Evolutionary conservation across 2,329 filamentous ascomycete genomes (phyloP).

Genomic region (Hirsutella minnesotensis): DNA sequence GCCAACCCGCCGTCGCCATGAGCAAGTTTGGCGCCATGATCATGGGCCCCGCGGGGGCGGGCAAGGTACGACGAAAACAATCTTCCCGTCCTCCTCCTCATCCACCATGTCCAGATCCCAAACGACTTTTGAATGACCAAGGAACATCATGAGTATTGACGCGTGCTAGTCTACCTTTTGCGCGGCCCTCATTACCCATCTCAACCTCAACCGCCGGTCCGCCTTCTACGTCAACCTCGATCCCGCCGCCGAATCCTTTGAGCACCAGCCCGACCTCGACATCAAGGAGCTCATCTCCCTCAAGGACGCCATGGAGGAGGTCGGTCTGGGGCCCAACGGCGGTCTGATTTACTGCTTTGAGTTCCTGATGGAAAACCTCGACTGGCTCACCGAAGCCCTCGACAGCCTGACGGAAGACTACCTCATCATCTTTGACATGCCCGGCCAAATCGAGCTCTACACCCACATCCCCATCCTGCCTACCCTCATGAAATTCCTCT

Average conservation of each 20-base stretch:
- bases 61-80: slow-evolving; percentile 53
- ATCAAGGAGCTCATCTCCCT: slow-evolving; percentile 92
- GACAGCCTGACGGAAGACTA: slow-evolving; percentile 87
- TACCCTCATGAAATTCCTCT: slow-evolving; percentile 69
- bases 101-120: too few relatives aligned
- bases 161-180: slow-evolving; percentile 79
- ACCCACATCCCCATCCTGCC: slow-evolving; percentile 92
- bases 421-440: slow-evolving; percentile 97
- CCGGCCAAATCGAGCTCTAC: slow-evolving; percentile 96
- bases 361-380: slow-evolving; percentile 86
- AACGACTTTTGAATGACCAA: too few relatives aligned
- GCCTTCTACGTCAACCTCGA: slow-evolving; percentile 98
- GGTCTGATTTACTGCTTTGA: slow-evolving; percentile 95
- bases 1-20: slow-evolving; percentile 38
- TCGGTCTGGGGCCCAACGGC: slow-evolving; percentile 81
- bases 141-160: not conserved
- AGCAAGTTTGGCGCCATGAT: slow-evolving; percentile 91
- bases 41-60: slow-evolving; percentile 91
- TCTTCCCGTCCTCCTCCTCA: not conserved
- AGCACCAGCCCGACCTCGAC: slow-evolving; percentile 83
- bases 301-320: slow-evolving; percentile 93
- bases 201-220: slow-evolving; percentile 81
- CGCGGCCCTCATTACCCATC: slow-evolving; percentile 82
- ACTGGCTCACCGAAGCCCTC: slow-evolving; percentile 77
- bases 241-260: slow-evolving; percentile 85